Evolutionary conservation across 1,139 yeast genomes (phyloP), one percentile per base, ranked within the genome.

Genomic region (Wickerhamiella infanticola): DNA sequence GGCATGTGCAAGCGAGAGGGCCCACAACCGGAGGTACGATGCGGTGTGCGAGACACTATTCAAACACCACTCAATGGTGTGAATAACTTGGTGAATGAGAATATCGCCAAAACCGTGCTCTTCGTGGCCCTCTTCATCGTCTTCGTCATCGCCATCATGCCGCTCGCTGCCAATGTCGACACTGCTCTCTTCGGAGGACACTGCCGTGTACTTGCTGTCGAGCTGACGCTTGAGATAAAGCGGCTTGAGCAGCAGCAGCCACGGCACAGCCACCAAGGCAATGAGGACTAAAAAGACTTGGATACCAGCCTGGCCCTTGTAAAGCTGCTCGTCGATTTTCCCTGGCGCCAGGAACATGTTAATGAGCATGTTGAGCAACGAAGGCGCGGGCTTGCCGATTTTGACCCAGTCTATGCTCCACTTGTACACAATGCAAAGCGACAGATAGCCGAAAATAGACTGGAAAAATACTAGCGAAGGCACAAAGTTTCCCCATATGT

Each of bases 21-120:
- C 99, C 98, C 98, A 93, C 49, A 90, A 69, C 62, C 98, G 80
- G 56, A 90, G 73, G 60, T 93, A 93, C 0, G 97, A 88, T 0
- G 99, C 99, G 0, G 98, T 93, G 63, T 93, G 99, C 18, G 96
- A 85, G 37, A 93, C 96, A 68, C 96, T 83, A 64, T 90, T 90
- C 57, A 93, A 74, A 61, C 99, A 93, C 64, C 90, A 93, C 67
- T 93, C 99, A 64, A 93, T 93, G 3, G 99, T 93, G 62, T 90
- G 97, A 57, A 93, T 93, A 36, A 93, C 96, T 66, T 93, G 99
- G 63, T 93, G 96, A 53, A 93, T 90, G 72, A 93, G 82, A 37
- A 90, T 74, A 58, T 93, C 99, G 48, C 97, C 95, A 61, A 90
- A 79, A 50, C 81, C 76, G 62, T 75, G 82, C 38, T 51, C 57